Conservation (phyloP, 805 yeast genomes). For the Saccharomycopsis olivae region DNA sequence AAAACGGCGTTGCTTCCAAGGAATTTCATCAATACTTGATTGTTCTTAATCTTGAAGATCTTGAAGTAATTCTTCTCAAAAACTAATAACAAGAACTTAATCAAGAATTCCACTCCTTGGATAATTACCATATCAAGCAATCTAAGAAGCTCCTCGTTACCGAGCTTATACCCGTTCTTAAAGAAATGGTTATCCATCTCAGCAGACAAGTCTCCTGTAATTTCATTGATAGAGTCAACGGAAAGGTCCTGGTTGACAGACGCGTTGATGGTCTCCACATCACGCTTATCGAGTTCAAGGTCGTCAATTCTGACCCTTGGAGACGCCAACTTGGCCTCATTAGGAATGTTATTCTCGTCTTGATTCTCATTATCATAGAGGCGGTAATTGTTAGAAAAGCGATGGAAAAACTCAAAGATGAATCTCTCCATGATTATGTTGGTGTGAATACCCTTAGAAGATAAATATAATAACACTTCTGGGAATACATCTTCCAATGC, state of each 20-base stretch:
- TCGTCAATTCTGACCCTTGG: constrained; percentile 4
- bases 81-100: constrained; percentile 15
- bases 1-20: constrained; percentile 11
- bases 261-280: constrained; percentile 9
- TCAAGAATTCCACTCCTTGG: constrained; percentile 18
- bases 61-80: constrained; percentile 17
- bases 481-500: constrained; percentile 18
- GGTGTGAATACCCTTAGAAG: constrained; percentile 16
- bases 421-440: constrained; percentile 14
- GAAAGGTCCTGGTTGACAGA: constrained; percentile 7
- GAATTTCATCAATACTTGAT: constrained; percentile 13
- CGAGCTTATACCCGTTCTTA: constrained; percentile 12
- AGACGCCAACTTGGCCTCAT: not conserved
- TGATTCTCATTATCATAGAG: constrained; percentile 11
- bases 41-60: constrained; percentile 15
- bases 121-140: constrained; percentile 17
- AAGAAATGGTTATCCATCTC: constrained; percentile 8
- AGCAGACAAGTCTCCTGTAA: constrained; percentile 1
- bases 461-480: constrained; percentile 15
- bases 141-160: constrained; percentile 9
- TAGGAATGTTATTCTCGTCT: constrained; percentile 9
- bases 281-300: constrained; percentile 5
- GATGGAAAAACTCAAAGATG: constrained; percentile 17
- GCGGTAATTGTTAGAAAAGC: constrained; percentile 13
- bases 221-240: constrained; percentile 1